Conservation (phyloP, 305 asterid species). For the Caryopteris hybrid region DNA sequence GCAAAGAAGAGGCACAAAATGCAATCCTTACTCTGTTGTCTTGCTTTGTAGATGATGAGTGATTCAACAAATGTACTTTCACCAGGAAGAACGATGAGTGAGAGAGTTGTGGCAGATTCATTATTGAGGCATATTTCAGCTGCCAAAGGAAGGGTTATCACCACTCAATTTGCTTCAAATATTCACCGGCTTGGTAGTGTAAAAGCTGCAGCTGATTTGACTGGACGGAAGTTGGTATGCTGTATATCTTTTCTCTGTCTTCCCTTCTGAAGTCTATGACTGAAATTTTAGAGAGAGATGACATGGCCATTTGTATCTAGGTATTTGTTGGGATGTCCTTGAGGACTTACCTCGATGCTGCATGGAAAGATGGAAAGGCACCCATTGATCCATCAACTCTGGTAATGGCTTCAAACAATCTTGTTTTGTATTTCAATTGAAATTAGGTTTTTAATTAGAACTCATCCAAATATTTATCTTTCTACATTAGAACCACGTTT, state of each 20-base stretch:
- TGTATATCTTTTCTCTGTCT: constrained; percentile 9
- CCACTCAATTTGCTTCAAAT: constrained; percentile 98
- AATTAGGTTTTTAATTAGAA: background rate
- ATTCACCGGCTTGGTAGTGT: constrained; percentile 98
- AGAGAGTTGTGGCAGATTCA: constrained; percentile 89
- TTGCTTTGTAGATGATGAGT: constrained; percentile 89
- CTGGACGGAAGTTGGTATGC: constrained; percentile 95
- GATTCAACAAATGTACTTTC: constrained; percentile 97
- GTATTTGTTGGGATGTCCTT: constrained; percentile 99
- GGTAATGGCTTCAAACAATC: constrained; percentile 43
- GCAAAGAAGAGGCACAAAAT: constrained; percentile 1
- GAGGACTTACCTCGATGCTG: constrained; percentile 99
- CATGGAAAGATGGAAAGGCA: constrained; percentile 98
- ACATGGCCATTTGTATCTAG: constrained; percentile 34
- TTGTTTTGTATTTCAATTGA: background rate
- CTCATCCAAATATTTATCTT: background rate
- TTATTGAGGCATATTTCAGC: constrained; percentile 80
- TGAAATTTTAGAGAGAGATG: constrained; percentile 18
- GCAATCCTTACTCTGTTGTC: constrained; percentile 11
- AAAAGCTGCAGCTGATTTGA: constrained; percentile 98
- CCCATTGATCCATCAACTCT: constrained; percentile 98
- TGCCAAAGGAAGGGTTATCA: constrained; percentile 84
- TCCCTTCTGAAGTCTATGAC: constrained; percentile 1
- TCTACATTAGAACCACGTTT: background rate
- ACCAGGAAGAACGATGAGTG: constrained; percentile 97